phyloP scores from a whole-genome alignment of 2,329 filamentous ascomycete species.

The Penicillium sp. region DNA sequence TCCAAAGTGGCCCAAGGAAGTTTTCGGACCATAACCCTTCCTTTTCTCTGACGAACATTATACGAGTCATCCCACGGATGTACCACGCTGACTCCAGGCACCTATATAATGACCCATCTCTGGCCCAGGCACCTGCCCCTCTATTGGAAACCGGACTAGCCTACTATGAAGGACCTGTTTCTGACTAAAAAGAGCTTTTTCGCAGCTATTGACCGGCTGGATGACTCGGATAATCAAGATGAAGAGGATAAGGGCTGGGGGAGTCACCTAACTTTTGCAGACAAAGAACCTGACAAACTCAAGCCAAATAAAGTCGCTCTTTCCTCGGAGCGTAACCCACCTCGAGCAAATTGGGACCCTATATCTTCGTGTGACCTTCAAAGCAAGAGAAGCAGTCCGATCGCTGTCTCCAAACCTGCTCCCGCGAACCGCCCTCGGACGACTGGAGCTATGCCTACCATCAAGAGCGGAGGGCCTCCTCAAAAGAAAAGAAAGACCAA shows the following conservation, averaged over 20 bases:
- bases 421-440: constrained; percentile 12
- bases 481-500: constrained; percentile 33
- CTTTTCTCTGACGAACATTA: too few species aligned
- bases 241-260: constrained; percentile 22
- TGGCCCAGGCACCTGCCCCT: constrained; percentile 13
- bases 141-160: constrained; percentile 14
- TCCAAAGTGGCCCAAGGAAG: constrained; percentile 13
- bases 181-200: constrained; percentile 37
- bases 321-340: neutral
- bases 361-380: neutral
- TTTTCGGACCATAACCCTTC: neutral
- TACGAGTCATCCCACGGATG: neutral
- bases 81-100: neutral
- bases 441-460: constrained; percentile 14
- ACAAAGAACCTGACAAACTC: neutral
- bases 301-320: neutral
- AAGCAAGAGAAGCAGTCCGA: neutral
- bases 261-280: neutral
- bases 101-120: constrained; percentile 7
- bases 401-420: neutral
- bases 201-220: constrained; percentile 34
- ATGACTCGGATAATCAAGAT: constrained; percentile 28
- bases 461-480: constrained; percentile 10
- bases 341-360: constrained; percentile 12
- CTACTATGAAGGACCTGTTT: constrained; percentile 18